Conservation (phyloP, 345 rosid species). For the Toxicodendron radicans region DNA sequence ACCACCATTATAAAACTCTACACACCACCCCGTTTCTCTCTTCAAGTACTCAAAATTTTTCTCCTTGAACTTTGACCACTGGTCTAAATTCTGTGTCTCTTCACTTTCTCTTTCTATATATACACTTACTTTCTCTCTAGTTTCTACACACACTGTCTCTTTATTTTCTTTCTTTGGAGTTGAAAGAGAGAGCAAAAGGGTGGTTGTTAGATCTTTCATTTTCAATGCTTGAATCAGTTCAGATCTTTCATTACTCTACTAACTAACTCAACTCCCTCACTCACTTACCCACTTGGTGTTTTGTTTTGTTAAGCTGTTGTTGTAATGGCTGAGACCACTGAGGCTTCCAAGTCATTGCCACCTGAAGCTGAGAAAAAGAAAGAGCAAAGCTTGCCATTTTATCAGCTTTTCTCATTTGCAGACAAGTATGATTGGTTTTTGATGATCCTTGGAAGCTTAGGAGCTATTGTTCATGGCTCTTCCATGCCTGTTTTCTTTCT, state of each 20-base stretch:
- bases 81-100: conserved; percentile 26
- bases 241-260: conserved; percentile 13
- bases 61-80: conserved; percentile 37
- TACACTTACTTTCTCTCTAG: not conserved
- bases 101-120: conserved; percentile 16
- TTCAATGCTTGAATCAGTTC: conserved; percentile 14
- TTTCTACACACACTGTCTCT: conserved; percentile 4
- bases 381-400: conserved; percentile 92
- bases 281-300: not conserved
- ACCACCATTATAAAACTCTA: not conserved
- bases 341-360: conserved; percentile 54
- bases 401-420: conserved; percentile 89
- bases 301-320: not conserved
- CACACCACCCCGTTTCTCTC: not conserved
- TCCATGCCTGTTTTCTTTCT: conserved; percentile 98
- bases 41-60: not conserved
- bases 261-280: too few relatives aligned
- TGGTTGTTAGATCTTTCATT: conserved; percentile 20
- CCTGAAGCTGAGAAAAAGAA: conserved; percentile 96
- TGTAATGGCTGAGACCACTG: conserved; percentile 71
- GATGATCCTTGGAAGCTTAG: conserved; percentile 79
- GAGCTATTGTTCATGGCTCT: conserved; percentile 93
- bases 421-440: conserved; percentile 79
- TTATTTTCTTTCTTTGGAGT: conserved; percentile 21
- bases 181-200: conserved; percentile 16